phyloP scores from a whole-genome alignment of 2,329 filamentous ascomycete genomes.

The Clarireedia hainanense region DNA sequence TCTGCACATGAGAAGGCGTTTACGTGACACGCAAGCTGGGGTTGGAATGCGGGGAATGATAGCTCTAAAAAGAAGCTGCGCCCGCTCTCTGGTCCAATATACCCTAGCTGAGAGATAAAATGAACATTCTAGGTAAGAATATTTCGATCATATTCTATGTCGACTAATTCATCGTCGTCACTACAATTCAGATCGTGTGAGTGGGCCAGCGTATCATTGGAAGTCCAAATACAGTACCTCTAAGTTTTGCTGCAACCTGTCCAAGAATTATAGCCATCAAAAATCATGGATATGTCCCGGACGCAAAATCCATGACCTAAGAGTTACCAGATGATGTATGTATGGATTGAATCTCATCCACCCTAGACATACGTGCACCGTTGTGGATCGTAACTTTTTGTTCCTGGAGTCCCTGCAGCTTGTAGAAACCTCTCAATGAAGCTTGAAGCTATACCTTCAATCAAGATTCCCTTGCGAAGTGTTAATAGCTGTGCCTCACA shows the following conservation, averaged over 20 bases:
- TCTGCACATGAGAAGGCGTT: background rate
- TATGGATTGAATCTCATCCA: background rate
- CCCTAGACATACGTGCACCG: background rate
- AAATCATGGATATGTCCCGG: background rate
- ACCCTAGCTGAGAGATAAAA: background rate
- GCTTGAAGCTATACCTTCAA: background rate
- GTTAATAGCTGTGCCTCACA: background rate
- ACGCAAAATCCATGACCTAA: background rate
- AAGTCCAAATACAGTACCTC: too few species aligned
- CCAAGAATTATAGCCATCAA: background rate
- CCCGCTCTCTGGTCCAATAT: background rate
- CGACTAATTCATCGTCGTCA: background rate
- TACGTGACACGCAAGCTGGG: constrained; percentile 5
- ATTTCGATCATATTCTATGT: too few species aligned
- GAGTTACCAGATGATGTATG: constrained; percentile 1
- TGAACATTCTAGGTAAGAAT: too few species aligned
- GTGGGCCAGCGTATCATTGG: background rate
- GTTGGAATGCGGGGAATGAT: constrained; percentile 7
- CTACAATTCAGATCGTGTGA: background rate
- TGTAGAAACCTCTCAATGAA: background rate
- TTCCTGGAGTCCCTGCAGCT: constrained; percentile 9
- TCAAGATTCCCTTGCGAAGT: background rate
- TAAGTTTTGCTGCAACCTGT: background rate
- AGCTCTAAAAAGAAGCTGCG: background rate
- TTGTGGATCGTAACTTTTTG: constrained; percentile 1